Evolutionary conservation across 129 eudicot species (phyloP).

Genomic region (Flaveria ramosissima): DNA sequence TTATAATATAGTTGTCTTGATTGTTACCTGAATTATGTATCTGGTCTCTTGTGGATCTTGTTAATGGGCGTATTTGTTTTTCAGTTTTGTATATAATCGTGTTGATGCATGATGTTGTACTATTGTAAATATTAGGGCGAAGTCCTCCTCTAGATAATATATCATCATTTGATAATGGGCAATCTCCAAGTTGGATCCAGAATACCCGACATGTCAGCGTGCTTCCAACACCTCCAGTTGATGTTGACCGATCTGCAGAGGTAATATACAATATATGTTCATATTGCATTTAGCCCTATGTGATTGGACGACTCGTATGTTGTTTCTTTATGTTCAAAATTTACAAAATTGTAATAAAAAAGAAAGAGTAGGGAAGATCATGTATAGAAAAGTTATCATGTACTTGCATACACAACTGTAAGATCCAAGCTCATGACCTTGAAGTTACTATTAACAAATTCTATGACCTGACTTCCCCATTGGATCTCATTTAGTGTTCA

Average conservation of each 20-base stretch:
- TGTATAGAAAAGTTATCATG: not conserved
- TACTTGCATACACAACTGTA: slow-evolving; percentile 1
- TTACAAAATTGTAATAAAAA: not conserved
- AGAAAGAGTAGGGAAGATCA: not conserved
- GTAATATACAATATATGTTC: slow-evolving; percentile 33
- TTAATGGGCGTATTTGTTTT: slow-evolving; percentile 3
- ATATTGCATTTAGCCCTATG: slow-evolving; percentile 8
- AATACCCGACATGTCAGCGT: slow-evolving; percentile 48
- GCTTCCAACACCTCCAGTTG: slow-evolving; percentile 58
- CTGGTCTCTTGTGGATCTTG: slow-evolving; percentile 18
- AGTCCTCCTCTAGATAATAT: slow-evolving; percentile 48
- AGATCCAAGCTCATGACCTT: not conserved
- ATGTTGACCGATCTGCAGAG: slow-evolving; percentile 53
- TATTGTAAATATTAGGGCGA: slow-evolving; percentile 45
- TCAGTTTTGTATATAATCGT: not conserved
- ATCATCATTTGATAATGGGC: slow-evolving; percentile 45
- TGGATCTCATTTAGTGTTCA: not conserved
- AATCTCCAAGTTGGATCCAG: slow-evolving; percentile 40
- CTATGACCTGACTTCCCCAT: not conserved
- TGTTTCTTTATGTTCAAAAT: not conserved
- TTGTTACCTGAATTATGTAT: not conserved
- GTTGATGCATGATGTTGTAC: not conserved
- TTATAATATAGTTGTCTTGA: slow-evolving; percentile 1
- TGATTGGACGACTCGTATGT: not conserved
- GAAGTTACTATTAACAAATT: not conserved